These are phyloP conservation scores for Cryptosporidium ryanae DNA, from an alignment of 169 alveolate species.

Conservation along the genomic window DNA sequence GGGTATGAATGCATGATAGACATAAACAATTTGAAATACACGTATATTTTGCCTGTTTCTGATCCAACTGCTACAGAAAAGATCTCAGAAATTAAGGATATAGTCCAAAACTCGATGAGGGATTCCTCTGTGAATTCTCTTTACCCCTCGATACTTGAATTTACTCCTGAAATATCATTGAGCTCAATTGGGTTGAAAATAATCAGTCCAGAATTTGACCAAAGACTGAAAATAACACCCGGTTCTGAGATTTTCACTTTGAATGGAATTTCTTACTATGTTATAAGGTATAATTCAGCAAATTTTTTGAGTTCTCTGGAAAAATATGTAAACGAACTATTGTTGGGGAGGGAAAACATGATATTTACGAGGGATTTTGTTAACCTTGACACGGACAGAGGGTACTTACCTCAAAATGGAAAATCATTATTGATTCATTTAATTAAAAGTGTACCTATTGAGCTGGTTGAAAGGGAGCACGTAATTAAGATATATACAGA, in stretches of 20 bases:
- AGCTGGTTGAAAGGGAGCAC: slow-evolving; percentile 16
- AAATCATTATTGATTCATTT: slow-evolving; percentile 1
- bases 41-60: slow-evolving; percentile 5
- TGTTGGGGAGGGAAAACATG: slow-evolving; percentile 16
- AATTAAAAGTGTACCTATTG: slow-evolving; percentile 37
- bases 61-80: not conserved
- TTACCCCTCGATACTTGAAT: not conserved
- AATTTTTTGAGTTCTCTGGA: not conserved
- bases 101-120: not conserved
- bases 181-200: slow-evolving; percentile 3
- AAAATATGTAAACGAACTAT: not conserved
- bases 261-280: slow-evolving; percentile 14
- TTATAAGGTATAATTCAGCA: not conserved
- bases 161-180: slow-evolving; percentile 6
- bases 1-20: slow-evolving; percentile 4
- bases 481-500: slow-evolving; percentile 20
- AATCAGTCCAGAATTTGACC: not conserved
- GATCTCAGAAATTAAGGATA: not conserved
- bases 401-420: slow-evolving; percentile 5
- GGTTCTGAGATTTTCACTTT: slow-evolving; percentile 3
- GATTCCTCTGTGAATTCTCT: not conserved
- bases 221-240: not conserved
- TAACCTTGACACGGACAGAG: not conserved
- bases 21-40: not conserved
- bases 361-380: not conserved